Percentiles rank a stretch among this genome's conserved stretches.
These are phyloP conservation scores for Penicillium sp. DNA, from an alignment of 2,329 filamentous ascomycete species.

Conservation along the genomic window DNA sequence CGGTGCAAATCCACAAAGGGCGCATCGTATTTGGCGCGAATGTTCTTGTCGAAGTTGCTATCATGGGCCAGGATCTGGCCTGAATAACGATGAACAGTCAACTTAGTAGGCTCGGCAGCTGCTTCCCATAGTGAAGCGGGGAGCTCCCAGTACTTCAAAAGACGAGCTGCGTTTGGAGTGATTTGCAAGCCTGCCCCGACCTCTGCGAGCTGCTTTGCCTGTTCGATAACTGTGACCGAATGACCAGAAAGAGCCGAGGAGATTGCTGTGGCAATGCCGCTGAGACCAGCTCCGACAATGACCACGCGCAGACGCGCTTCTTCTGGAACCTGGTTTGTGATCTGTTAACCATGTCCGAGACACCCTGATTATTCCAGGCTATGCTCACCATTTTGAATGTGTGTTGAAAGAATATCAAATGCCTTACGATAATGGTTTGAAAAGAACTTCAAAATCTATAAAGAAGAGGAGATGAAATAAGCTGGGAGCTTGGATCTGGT, in stretches of 20 bases:
- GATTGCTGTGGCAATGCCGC: conserved; percentile 32
- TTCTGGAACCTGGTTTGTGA: conserved; percentile 13
- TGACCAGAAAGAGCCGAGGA: conserved; percentile 27
- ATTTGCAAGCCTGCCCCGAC: conserved; percentile 67
- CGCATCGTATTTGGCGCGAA: conserved; percentile 54
- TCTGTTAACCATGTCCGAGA: background rate
- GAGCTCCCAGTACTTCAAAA: conserved; percentile 31
- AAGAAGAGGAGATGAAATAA: background rate
- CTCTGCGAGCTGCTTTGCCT: conserved; percentile 31
- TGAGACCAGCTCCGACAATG: conserved; percentile 33
- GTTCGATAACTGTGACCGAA: conserved; percentile 29
- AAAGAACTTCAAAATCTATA: background rate
- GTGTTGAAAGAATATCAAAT: background rate
- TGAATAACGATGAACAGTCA: conserved; percentile 37
- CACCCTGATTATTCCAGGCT: background rate
- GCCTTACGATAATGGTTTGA: background rate
- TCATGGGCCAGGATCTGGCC: conserved; percentile 45
- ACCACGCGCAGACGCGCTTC: conserved; percentile 25
- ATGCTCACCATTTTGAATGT: conserved; percentile 7
- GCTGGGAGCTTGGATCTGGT: background rate
- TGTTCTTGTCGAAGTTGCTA: conserved; percentile 52
- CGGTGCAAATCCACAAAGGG: conserved; percentile 63
- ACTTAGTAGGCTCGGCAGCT: conserved; percentile 31
- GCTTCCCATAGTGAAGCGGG: conserved; percentile 25
- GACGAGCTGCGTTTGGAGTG: conserved; percentile 33